Conservation (phyloP, 2,329 filamentous ascomycete species). For the Fusarium papillatum region DNA sequence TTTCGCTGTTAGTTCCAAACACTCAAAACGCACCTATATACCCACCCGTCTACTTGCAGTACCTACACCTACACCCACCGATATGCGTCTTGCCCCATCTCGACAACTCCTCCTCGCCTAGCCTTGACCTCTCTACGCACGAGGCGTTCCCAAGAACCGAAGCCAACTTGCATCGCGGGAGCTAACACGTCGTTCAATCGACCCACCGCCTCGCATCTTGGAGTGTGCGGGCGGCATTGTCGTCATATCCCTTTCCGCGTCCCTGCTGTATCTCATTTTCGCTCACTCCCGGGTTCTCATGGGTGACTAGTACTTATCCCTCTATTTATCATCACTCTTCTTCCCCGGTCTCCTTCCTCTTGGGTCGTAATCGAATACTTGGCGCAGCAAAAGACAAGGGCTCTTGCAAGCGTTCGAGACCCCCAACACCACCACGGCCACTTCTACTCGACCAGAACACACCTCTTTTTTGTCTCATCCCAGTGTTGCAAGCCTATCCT, state of each 20-base stretch:
- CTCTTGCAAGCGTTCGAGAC: background rate
- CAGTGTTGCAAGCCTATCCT: constrained; percentile 16
- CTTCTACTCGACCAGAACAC: background rate
- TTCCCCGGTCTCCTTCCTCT: background rate
- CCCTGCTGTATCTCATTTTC: background rate
- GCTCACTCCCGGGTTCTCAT: background rate
- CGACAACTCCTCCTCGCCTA: constrained; percentile 1
- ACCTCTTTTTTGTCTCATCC: constrained; percentile 13
- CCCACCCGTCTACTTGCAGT: background rate
- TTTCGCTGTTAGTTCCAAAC: background rate
- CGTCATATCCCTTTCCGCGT: background rate
- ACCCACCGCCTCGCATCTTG: constrained; percentile 3
- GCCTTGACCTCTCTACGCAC: constrained; percentile 22
- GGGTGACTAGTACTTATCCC: background rate
- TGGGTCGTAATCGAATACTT: background rate
- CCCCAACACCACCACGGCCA: background rate
- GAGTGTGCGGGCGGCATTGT: background rate
- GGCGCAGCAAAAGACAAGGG: background rate
- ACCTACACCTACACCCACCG: background rate
- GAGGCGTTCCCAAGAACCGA: constrained; percentile 31
- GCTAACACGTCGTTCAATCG: constrained; percentile 12
- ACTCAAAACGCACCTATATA: constrained; percentile 3
- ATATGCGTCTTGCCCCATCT: constrained; percentile 9
- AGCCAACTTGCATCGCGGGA: constrained; percentile 22
- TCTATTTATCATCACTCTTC: background rate